A percentile compares a stretch with the other conserved stretches of the same genome.
phyloP scores from a whole-genome alignment of 345 rosid genomes.

The Gossypium turneri region DNA sequence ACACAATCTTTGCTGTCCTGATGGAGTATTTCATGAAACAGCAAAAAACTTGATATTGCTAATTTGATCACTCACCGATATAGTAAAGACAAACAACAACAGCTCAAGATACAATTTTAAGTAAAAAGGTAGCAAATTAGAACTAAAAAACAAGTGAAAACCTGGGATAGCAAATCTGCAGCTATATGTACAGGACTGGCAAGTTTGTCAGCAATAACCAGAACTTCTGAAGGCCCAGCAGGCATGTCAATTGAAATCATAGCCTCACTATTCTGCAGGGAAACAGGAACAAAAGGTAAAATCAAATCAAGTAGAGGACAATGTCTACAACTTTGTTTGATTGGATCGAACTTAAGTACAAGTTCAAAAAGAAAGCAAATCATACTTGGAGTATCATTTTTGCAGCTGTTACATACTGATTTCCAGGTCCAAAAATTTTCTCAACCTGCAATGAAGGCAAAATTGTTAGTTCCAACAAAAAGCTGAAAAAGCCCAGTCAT shows the following conservation, averaged over 20 bases:
- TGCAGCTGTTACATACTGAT: slow-evolving; percentile 95
- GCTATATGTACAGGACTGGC: slow-evolving; percentile 88
- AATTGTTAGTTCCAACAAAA: not conserved
- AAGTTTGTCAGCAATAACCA: slow-evolving; percentile 81
- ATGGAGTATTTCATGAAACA: not conserved
- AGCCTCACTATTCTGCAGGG: slow-evolving; percentile 87
- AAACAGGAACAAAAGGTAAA: not conserved
- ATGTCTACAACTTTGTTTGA: not conserved
- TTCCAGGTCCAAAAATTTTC: slow-evolving; percentile 91
- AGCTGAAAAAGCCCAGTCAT: not conserved
- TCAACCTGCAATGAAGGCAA: slow-evolving; percentile 52
- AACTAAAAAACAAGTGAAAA: slow-evolving; percentile 23
- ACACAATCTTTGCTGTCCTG: not conserved
- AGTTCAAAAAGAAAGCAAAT: slow-evolving; percentile 16
- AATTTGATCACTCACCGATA: not conserved
- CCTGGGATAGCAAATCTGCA: slow-evolving; percentile 94
- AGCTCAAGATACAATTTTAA: not conserved
- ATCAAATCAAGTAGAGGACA: slow-evolving; percentile 3
- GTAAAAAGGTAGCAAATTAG: not conserved
- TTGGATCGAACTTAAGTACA: slow-evolving; percentile 6
- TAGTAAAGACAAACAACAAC: not conserved
- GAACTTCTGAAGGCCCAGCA: slow-evolving; percentile 97
- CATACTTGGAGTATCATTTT: slow-evolving; percentile 92
- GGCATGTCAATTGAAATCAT: slow-evolving; percentile 99
- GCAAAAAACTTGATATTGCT: not conserved